Conservation (phyloP, 106 monocot genomes). For the Ottelia alismoides region DNA sequence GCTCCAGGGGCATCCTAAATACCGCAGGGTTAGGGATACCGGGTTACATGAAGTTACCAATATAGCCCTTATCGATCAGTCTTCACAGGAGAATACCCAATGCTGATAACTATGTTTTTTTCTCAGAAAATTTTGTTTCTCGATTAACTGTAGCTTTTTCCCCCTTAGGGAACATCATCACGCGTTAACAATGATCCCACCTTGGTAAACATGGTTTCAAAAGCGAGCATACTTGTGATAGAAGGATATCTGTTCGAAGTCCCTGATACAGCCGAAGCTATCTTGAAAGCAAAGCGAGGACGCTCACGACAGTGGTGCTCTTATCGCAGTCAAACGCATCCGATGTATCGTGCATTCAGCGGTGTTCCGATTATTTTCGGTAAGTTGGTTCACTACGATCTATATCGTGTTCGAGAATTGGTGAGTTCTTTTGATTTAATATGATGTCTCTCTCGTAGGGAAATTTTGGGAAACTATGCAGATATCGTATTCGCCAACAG, state of each 20-base stretch:
- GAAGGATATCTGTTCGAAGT: slow-evolving; percentile 94
- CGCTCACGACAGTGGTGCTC: slow-evolving; percentile 68
- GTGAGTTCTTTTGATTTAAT: no score
- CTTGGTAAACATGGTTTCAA: slow-evolving; percentile 61
- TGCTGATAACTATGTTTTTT: no score
- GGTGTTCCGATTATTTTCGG: slow-evolving; percentile 81
- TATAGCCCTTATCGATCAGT: neutral
- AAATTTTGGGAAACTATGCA: slow-evolving; percentile 68
- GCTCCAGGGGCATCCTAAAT: no score
- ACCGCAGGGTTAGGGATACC: no score
- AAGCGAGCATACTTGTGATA: slow-evolving; percentile 69
- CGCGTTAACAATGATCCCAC: slow-evolving; percentile 56
- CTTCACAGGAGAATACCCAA: no score
- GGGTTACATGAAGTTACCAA: no score
- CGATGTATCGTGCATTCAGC: slow-evolving; percentile 84
- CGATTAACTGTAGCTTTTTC: no score
- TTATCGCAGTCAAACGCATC: slow-evolving; percentile 95
- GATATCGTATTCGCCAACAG: slow-evolving; percentile 81
- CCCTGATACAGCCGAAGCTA: slow-evolving; percentile 64
- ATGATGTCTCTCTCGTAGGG: slow-evolving; percentile 38
- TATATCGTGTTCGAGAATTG: no score
- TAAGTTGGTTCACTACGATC: no score
- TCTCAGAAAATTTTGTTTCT: no score
- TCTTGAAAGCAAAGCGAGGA: slow-evolving; percentile 72
- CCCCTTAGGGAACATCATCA: slow-evolving; percentile 81